phyloP scores from a whole-genome alignment of 176 grass and related monocot genomes.

The Luzula sylvatica region DNA sequence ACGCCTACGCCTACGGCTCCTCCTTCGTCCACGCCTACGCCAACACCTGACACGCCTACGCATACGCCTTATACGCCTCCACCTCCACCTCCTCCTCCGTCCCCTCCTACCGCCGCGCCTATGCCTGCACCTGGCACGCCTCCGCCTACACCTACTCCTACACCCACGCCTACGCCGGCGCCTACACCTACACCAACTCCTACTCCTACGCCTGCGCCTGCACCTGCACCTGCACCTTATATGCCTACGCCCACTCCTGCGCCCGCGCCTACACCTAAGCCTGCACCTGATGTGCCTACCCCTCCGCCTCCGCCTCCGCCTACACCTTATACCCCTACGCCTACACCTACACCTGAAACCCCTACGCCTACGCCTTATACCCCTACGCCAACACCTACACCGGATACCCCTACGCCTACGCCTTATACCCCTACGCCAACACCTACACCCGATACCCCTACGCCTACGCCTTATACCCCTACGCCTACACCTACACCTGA shows the following conservation, averaged over 20 bases:
- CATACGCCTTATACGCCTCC: constrained; percentile 22
- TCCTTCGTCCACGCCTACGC: constrained; percentile 38
- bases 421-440: constrained; percentile 17
- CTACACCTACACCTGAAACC: neutral
- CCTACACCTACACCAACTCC: neutral
- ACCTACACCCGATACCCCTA: constrained; percentile 28
- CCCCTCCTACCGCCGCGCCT: constrained; percentile 5
- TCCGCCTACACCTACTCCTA: constrained; percentile 14
- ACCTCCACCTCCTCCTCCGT: constrained; percentile 23
- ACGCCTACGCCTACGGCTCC: too few species aligned
- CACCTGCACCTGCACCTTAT: constrained; percentile 5
- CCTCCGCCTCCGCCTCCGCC: constrained; percentile 27
- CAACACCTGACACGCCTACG: constrained; percentile 2
- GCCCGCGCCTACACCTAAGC: constrained; percentile 11
- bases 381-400: neutral
- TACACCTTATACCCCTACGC: neutral
- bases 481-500: neutral
- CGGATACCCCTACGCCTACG: too few species aligned
- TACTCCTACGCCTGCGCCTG: neutral
- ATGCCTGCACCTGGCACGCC: constrained; percentile 35
- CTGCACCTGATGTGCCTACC: constrained; percentile 32
- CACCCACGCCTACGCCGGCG: constrained; percentile 24
- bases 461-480: neutral
- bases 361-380: constrained; percentile 11
- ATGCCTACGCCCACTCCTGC: too few species aligned